Evolutionary conservation across 78 protist genomes (phyloP).

Genomic region (Tieghemostelium lacteum): DNA sequence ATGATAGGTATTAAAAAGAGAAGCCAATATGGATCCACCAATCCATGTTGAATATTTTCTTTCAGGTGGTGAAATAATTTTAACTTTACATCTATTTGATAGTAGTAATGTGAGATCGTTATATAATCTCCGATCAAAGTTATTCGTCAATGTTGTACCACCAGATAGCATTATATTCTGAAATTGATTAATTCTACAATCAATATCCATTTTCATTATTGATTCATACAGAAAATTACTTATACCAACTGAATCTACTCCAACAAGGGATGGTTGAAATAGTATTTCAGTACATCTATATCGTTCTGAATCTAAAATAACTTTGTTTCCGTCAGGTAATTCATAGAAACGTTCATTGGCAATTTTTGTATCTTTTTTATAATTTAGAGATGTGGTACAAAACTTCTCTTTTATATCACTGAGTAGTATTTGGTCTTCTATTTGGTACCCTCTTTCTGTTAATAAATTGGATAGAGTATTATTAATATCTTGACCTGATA

Average conservation of each 20-base stretch:
- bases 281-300: slow-evolving; percentile 94
- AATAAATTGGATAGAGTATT: slow-evolving; percentile 91
- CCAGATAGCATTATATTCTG: slow-evolving; percentile 94
- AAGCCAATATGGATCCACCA: slow-evolving; percentile 97
- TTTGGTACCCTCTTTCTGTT: slow-evolving; percentile 91
- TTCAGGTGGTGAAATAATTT: slow-evolving; percentile 95
- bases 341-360: slow-evolving; percentile 92
- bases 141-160: slow-evolving; percentile 93
- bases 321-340: slow-evolving; percentile 89
- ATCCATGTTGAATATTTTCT: slow-evolving; percentile 97
- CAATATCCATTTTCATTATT: slow-evolving; percentile 94
- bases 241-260: slow-evolving; percentile 92
- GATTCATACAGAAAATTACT: slow-evolving; percentile 89
- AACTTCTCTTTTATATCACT: slow-evolving; percentile 86
- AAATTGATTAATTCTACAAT: slow-evolving; percentile 91
- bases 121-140: slow-evolving; percentile 87
- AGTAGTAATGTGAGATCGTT: slow-evolving; percentile 84
- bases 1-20: slow-evolving; percentile 95
- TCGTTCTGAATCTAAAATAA: slow-evolving; percentile 91
- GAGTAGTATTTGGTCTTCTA: slow-evolving; percentile 78
- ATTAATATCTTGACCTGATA: slow-evolving; percentile 96
- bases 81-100: slow-evolving; percentile 92
- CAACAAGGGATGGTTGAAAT: slow-evolving; percentile 95
- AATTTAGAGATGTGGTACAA: slow-evolving; percentile 85
- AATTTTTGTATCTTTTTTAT: slow-evolving; percentile 86